These are phyloP conservation scores for Aurifilum marmelostoma DNA, from an alignment of 2,329 filamentous ascomycete species.

Conservation along the genomic window DNA sequence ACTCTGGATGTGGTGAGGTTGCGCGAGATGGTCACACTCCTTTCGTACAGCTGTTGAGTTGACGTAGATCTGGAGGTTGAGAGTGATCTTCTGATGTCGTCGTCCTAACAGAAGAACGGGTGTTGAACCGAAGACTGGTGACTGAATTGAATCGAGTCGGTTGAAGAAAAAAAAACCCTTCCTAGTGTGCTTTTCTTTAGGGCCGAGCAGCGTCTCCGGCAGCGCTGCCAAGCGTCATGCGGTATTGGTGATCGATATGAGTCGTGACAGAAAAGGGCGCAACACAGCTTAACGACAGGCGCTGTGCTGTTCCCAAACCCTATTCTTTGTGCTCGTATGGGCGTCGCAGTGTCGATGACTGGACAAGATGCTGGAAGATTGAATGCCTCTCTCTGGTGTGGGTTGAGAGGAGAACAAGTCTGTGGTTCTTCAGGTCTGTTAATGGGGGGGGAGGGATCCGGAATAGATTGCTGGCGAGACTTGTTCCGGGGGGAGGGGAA, in stretches of 20 bases:
- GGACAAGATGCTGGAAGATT: not conserved
- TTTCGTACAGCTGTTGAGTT: not conserved
- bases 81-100: not conserved
- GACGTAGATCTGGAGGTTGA: not conserved
- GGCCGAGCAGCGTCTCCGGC: constrained; percentile 23
- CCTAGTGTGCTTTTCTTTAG: constrained; percentile 24
- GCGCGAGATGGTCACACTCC: not conserved
- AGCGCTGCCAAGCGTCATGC: constrained; percentile 18
- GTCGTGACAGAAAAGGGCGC: not conserved
- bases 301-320: not conserved
- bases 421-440: not conserved
- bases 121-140: not conserved
- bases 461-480: constrained; percentile 9
- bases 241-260: not conserved
- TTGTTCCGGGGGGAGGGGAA: constrained; percentile 14
- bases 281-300: not conserved
- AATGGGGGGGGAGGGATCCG: not conserved
- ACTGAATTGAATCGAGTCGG: not conserved
- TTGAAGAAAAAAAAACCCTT: constrained; percentile 25
- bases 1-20: not conserved
- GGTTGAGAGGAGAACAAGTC: not conserved
- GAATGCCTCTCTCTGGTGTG: not conserved
- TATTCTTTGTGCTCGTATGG: not conserved
- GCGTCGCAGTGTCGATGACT: not conserved
- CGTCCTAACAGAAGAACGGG: constrained; percentile 4